phyloP scores from a whole-genome alignment of 2,329 filamentous ascomycete species.

The Claviceps purpurea region DNA sequence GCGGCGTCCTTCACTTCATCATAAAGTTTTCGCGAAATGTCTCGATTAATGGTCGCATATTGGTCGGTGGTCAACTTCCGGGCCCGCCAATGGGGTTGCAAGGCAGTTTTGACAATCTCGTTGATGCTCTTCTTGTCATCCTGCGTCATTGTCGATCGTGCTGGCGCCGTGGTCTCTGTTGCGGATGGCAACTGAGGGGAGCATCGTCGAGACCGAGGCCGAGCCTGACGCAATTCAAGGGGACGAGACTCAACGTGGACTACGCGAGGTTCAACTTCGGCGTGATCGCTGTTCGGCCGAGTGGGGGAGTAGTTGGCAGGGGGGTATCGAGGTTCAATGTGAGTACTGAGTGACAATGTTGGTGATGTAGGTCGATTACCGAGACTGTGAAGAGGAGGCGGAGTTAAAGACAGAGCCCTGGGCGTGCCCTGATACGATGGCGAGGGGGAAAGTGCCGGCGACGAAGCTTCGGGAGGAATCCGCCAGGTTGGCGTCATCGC shows the following conservation, averaged over 20 bases:
- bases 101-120: constrained; percentile 68
- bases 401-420: constrained; percentile 52
- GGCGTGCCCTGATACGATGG: constrained; percentile 54
- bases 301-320: constrained; percentile 61
- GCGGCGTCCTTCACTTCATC: constrained; percentile 45
- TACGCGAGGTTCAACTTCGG: constrained; percentile 28
- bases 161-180: constrained; percentile 55
- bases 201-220: constrained; percentile 26
- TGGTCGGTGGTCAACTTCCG: constrained; percentile 74
- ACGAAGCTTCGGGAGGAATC: constrained; percentile 28
- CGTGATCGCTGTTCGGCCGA: constrained; percentile 29
- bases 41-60: constrained; percentile 84
- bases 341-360: constrained; percentile 51
- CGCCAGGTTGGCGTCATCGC: constrained; percentile 16
- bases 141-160: constrained; percentile 52
- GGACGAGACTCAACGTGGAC: constrained; percentile 15
- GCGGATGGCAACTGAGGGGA: constrained; percentile 28
- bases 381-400: constrained; percentile 48
- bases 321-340: constrained; percentile 61
- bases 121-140: constrained; percentile 82
- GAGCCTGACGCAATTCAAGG: constrained; percentile 39
- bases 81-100: constrained; percentile 72
- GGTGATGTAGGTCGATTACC: constrained; percentile 49
- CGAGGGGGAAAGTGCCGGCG: constrained; percentile 53
- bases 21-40: constrained; percentile 80